Percentiles rank a stretch among this genome's conserved stretches.
Conservation (phyloP, 352 stramenopile genomes). For the Pythium sp. region DNA sequence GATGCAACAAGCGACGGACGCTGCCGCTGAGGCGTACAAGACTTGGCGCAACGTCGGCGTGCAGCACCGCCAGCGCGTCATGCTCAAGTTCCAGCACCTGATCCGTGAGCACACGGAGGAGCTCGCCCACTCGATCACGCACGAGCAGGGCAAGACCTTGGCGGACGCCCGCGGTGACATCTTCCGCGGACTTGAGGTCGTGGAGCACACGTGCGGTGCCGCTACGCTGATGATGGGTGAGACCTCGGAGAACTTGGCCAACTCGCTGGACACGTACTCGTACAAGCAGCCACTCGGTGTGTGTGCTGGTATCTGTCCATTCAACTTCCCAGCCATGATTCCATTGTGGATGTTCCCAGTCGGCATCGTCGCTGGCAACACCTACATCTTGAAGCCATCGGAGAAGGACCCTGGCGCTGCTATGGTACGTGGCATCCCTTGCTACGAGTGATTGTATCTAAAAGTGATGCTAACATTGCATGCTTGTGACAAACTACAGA, state of each 20-base stretch:
- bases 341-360: slow-evolving; percentile 92
- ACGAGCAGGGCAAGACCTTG: slow-evolving; percentile 92
- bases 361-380: slow-evolving; percentile 92
- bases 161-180: slow-evolving; percentile 96
- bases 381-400: slow-evolving; percentile 96
- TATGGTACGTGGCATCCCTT: slow-evolving; percentile 44
- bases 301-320: slow-evolving; percentile 91
- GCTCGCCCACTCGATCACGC: slow-evolving; percentile 93
- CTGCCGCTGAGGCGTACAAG: slow-evolving; percentile 84
- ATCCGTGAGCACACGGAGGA: slow-evolving; percentile 94
- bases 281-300: slow-evolving; percentile 96
- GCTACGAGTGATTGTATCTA: background rate
- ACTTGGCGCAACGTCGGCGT: slow-evolving; percentile 93
- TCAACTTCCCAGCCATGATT: slow-evolving; percentile 98
- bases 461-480: background rate
- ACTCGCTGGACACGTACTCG: slow-evolving; percentile 94
- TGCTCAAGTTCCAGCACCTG: slow-evolving; percentile 96
- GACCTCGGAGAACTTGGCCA: slow-evolving; percentile 90
- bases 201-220: slow-evolving; percentile 76
- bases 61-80: slow-evolving; percentile 92
- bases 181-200: slow-evolving; percentile 93
- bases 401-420: slow-evolving; percentile 90
- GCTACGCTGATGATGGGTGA: slow-evolving; percentile 93
- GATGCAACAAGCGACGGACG: slow-evolving; percentile 83
- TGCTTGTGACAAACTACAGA: slow-evolving; percentile 24